Base-by-base conservation (phyloP, 331 rosid species). In the Malus hybrid region DNA sequence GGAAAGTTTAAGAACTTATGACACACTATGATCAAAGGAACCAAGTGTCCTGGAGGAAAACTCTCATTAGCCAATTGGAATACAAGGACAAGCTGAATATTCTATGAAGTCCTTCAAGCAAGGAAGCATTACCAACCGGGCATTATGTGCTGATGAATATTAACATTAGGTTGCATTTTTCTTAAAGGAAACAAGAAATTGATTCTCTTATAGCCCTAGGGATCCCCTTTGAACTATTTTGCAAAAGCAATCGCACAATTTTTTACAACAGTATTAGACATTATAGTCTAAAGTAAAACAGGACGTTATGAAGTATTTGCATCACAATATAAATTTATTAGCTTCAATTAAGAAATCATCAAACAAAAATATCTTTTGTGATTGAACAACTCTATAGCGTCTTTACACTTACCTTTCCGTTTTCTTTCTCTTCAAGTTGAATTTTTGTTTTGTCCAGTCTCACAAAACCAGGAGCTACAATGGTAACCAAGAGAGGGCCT, bases 381-480 rank as follows among this genome's bases (percentile, higher is more conserved):
- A 44, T 34, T 34, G 52, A 72, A 39, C 19, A 34, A 42, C 33
- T 77, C 55, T 32, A 15, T 32, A 57, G 39, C 22, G 18, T 62
- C 42, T 69, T 56, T 19, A 65, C 36, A 70, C 42, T 33, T 84
- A 87, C 90, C 88, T 82, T 67, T 74, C 56, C 57, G 70, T 80
- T 22, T 65, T 69, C 76, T 56, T 74, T 80, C 80, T 71, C 77
- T 63, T 66, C 66, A 54, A 87, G 71, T 68, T 74, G 71, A 71
- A 87, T 78, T 34, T 56, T 59, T 63, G 59, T 71, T 70, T 20
- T 39, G 12, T 80, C 85, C 10, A 86, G 83, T 68, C 12, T 67
- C 69, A 86, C 83, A 79, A 34, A 86, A 36, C 82, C 77, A 18
- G 83, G 90, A 56, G 88, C 88, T 54, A 82, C 72, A 74, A 86